Conservation (phyloP, 2,329 filamentous ascomycete species). For the Paecilomyces sp. region DNA sequence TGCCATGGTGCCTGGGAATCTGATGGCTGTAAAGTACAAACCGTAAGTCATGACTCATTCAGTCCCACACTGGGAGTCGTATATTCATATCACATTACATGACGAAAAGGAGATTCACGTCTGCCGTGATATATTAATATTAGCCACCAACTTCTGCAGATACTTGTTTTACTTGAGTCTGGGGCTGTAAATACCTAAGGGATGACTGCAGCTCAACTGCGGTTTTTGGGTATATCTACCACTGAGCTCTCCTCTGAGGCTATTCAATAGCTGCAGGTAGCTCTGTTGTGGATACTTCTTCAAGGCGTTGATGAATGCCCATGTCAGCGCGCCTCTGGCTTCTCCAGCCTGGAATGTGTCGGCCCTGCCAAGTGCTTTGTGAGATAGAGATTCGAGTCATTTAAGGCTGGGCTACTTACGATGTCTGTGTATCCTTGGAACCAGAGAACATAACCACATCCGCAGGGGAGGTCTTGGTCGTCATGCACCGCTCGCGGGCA, state of each 20-base stretch:
- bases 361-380: constrained; percentile 48
- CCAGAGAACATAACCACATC: constrained; percentile 98
- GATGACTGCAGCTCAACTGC: constrained; percentile 93
- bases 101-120: constrained; percentile 59
- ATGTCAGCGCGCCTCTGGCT: constrained; percentile 95
- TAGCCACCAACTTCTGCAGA: constrained; percentile 4
- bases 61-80: not conserved
- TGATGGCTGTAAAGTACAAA: not conserved
- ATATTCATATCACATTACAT: constrained; percentile 54
- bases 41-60: not conserved
- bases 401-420: constrained; percentile 18
- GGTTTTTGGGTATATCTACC: constrained; percentile 91
- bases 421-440: constrained; percentile 88
- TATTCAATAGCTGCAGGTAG: constrained; percentile 91
- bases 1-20: not conserved
- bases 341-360: constrained; percentile 84
- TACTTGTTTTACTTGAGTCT: not conserved
- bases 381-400: not conserved
- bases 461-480: constrained; percentile 87
- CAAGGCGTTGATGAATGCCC: constrained; percentile 85
- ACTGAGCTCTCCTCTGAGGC: constrained; percentile 78
- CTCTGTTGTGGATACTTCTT: constrained; percentile 89
- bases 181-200: constrained; percentile 62
- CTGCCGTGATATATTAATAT: constrained; percentile 28
- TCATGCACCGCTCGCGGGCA: constrained; percentile 68